Evolutionary conservation across 2,329 filamentous ascomycete genomes (phyloP).

Genomic region (Gremmenia infestans): DNA sequence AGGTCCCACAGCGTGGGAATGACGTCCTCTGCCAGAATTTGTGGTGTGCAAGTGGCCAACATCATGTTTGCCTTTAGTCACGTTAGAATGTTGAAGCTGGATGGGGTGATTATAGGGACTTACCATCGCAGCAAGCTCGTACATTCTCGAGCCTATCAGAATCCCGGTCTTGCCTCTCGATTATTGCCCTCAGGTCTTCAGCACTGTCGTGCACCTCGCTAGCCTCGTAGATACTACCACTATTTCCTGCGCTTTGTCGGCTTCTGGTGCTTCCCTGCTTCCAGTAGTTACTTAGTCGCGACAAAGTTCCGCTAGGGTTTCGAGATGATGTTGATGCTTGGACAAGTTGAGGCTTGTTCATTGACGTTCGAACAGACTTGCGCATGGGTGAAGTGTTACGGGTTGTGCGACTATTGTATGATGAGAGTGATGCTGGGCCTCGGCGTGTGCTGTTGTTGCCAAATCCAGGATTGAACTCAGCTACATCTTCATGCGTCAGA

Average conservation of each 20-base stretch:
- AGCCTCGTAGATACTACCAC: slow-evolving; percentile 45
- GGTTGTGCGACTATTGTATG: slow-evolving; percentile 71
- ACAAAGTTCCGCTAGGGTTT: slow-evolving; percentile 42
- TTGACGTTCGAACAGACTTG: slow-evolving; percentile 30
- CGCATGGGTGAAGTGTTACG: slow-evolving; percentile 57
- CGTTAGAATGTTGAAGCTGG: slow-evolving; percentile 16
- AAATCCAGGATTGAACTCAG: slow-evolving; percentile 73
- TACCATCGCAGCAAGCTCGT: slow-evolving; percentile 94
- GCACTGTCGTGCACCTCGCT: slow-evolving; percentile 68
- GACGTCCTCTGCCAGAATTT: slow-evolving; percentile 41
- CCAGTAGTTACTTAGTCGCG: slow-evolving; percentile 57
- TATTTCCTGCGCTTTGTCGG: slow-evolving; percentile 39
- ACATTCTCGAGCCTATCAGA: slow-evolving; percentile 87
- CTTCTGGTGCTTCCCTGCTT: slow-evolving; percentile 47
- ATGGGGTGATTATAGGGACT: slow-evolving; percentile 34
- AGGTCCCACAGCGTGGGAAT: slow-evolving; percentile 15
- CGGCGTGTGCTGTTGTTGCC: slow-evolving; percentile 45
- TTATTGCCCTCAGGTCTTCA: slow-evolving; percentile 75
- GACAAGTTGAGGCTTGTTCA: slow-evolving; percentile 17
- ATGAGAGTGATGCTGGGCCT: slow-evolving; percentile 65
- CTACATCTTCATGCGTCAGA: slow-evolving; percentile 57
- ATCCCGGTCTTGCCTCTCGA: slow-evolving; percentile 73
- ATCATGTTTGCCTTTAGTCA: slow-evolving; percentile 63
- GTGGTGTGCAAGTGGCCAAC: slow-evolving; percentile 53
- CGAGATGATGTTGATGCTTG: slow-evolving; percentile 23